Base-by-base conservation (phyloP, 768 basidiomycete species). In the Roridomyces roridus region DNA sequence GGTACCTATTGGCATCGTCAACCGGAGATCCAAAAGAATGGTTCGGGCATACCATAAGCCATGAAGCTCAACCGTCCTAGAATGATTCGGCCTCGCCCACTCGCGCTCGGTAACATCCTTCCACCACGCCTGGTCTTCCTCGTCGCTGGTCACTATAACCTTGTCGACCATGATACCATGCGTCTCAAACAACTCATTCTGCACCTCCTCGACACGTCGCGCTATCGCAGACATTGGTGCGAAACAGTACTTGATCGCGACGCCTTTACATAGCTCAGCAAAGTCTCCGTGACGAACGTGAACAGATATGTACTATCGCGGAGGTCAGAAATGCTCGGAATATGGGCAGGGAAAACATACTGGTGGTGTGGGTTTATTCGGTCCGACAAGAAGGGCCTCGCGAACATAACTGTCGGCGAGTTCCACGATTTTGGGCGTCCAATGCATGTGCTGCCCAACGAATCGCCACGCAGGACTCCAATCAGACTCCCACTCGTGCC, bases 131-230 rank as follows among this genome's bases (percentile, higher is more conserved):
- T 62, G 44, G 49, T 73, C 65, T 21, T 57, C 39, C 46, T 78
- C 76, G 63, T 79, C 77, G 51, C 73, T 76, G 23, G 74, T 77
- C 52, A 77, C 65, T 25, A 78, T 60, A 9, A 78, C 75, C 20
- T 60, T 64, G 5, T 57, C 46, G 17, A 65, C 64, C 9, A 28
- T 28, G 24, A 72, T 41, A 9, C 66, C 51, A 42, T 66, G 65
- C n/a, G 53, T 52, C 31, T 52, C 35, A 25, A 52, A 37, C 11
- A 75, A 46, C 17, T 68, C 68, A 14, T 59, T 62, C 46, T 67
- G 61, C 11, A 75, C 63, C 44, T 74, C 72, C 5, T 68, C 55
- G 6, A 77, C 73, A 37, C 67, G 66, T n/a, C 59, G 55, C 17
- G 64, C 71, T 49, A 65, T 62, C 2, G 55, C 68, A 20, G 68